Conservation (phyloP, 148 eudicot genomes). For the Suaeda aralocaspica region DNA sequence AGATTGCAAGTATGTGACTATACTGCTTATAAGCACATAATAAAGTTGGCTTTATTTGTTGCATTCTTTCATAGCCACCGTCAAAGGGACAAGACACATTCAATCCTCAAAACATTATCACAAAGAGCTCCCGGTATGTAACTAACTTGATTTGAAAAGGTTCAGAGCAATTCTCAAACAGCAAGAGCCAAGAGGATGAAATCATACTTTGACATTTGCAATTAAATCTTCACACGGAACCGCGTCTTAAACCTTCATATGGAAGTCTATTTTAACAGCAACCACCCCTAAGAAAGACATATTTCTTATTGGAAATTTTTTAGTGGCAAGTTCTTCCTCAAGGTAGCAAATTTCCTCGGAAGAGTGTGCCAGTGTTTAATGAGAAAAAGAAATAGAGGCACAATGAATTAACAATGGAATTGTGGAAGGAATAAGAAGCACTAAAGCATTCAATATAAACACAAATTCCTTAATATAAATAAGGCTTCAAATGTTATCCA, state of each 20-base stretch:
- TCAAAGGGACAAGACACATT: neutral
- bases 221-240: neutral
- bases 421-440: too few species aligned
- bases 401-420: too few species aligned
- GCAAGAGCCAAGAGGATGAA: neutral
- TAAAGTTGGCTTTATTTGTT: neutral
- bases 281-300: too few species aligned
- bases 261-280: too few species aligned
- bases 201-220: neutral
- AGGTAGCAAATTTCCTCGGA: neutral
- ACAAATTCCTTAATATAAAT: neutral
- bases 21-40: neutral
- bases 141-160: neutral
- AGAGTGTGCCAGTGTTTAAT: neutral
- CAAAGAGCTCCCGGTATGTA: neutral
- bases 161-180: neutral
- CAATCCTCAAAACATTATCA: neutral
- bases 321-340: neutral
- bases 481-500: neutral
- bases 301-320: too few species aligned
- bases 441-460: neutral
- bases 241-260: neutral
- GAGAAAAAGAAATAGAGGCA: neutral
- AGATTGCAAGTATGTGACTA: too few species aligned
- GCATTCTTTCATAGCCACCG: neutral